These are phyloP conservation scores for Colletotrichum trifolii DNA, from an alignment of 2,329 filamentous ascomycete species.

Conservation along the genomic window DNA sequence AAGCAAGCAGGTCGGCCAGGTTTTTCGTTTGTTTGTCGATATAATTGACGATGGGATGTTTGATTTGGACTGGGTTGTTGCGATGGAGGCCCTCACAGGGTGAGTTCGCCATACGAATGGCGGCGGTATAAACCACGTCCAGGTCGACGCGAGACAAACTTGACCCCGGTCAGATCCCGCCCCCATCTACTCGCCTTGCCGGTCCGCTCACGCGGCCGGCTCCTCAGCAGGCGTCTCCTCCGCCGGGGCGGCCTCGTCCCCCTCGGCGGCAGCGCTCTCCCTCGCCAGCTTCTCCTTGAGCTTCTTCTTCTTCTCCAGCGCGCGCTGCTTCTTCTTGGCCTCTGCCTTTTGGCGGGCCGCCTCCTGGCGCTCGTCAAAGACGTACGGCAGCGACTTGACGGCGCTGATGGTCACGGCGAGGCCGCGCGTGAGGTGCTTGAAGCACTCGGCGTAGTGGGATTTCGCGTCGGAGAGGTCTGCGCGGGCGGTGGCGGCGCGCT, in stretches of 20 bases:
- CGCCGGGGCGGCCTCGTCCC: slow-evolving; percentile 8
- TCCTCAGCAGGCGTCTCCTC: slow-evolving; percentile 8
- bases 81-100: slow-evolving; percentile 20
- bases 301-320: slow-evolving; percentile 48
- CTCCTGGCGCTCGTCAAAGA: slow-evolving; percentile 52
- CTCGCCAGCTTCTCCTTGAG: slow-evolving; percentile 48
- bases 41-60: not conserved
- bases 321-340: slow-evolving; percentile 43
- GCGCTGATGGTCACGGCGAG: slow-evolving; percentile 46
- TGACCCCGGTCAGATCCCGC: no score
- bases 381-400: slow-evolving; percentile 47
- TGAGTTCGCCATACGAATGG: not conserved
- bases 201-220: no score
- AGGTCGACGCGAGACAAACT: no score
- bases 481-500: slow-evolving; percentile 53
- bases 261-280: slow-evolving; percentile 35
- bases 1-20: not conserved
- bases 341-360: slow-evolving; percentile 44
- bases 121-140: no score
- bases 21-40: slow-evolving; percentile 3
- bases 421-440: slow-evolving; percentile 50
- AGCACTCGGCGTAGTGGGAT: slow-evolving; percentile 51
- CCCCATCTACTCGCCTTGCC: no score
- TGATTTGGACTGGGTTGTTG: not conserved
- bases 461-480: slow-evolving; percentile 51